Base-by-base conservation (phyloP, 163 green algal genomes). In the Chlamydomonas reinhardtii region DNA sequence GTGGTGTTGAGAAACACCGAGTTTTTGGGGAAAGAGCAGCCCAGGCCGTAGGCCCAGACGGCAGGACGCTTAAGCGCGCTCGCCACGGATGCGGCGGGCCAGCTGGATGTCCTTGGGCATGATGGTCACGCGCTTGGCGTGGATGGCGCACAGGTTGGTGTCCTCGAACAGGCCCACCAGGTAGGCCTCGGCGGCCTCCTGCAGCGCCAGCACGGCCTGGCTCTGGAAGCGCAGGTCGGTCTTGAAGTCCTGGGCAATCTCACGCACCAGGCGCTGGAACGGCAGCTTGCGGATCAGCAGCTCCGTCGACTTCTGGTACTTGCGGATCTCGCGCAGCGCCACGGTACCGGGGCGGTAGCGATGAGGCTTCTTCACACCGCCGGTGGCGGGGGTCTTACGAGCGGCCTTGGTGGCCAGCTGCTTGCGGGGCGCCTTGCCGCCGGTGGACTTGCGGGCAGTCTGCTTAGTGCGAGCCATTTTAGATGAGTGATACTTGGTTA, bases 61-160 rank as follows among this genome's bases (percentile, higher is more conserved):
- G 17, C 48, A 56, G 14, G 48, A 35, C 70, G 31, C 62, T 70
- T 70, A 70, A 0, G 85, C 85, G 70, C 95, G 95, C 92, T 98
- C 96, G 81, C 96, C 96, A 89, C 96, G 94, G 92, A 98, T 98
- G 92, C 96, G 95, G 89, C 96, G 94, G 34, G n/a, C 37, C 37
- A 76, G 43, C 66, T 85, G 79, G 70, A 76, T 54, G 70, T 32
- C 35, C 70, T 54, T 54, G 70, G 70, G 70, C 97, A 99, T 98
- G 93, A 99, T 99, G 83, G 97, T 99, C 29, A 99, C 97, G 81
- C 97, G 95, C 95, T 99, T 99, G 93, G 97, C 97, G 94, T 99
- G 97, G 94, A 99, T 99, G 88, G 97, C 97, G 85, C 95, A 97
- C 86, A 94, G 96, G 91, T 96, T 95, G 84, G 93, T 95, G 88